Evolutionary conservation across 2,329 filamentous ascomycete genomes (phyloP), one percentile per base, ranked within the genome.

Genomic region (Cladophialophora immunda): DNA sequence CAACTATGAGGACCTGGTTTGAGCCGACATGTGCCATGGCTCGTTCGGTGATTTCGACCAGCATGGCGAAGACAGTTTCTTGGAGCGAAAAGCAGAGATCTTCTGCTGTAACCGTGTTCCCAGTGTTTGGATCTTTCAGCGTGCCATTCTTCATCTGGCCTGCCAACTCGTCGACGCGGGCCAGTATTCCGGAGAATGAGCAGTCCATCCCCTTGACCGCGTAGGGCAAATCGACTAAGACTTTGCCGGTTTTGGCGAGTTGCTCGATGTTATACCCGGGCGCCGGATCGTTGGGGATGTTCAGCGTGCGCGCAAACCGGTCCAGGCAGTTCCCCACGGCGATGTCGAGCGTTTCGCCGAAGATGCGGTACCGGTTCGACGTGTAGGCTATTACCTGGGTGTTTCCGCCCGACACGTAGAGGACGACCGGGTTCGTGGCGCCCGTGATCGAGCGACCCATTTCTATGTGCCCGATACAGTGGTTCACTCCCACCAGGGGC

Each of bases 131-230:
- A n/a, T 81, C 76, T 13, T 77, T 80, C 67, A 82, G 83, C 47
- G 57, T 74, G 38, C 66, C 67, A 66, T 69, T 71, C 71, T 82
- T 84, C 80, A 93, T 88, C 78, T 87, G 89, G 63, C 84, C 87
- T 1, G 94, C 94, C 54, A 97, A 83, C 38, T 90, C 84, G 76
- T 99, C 95, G 13, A 94, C 90, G 4, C 88, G 87, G 0, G 92
- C 92, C 30, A 99, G 82, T 70, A 99, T 97, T 1, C 95, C 95
- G 2, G 92, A 94, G 80, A 99, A 98, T 27, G 92, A 95, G 75
- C 93, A 97, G 78, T 99, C 95, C 95, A 99, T 99, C 59, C 95
- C 95, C 80, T 99, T 99, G 70, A 99, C 95, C 1, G 94, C 89
- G 76, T 99, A 99, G 1, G 95, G 95, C 30, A 99, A 83, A 72